phyloP scores from a whole-genome alignment of 2,329 filamentous ascomycete species.

The Ascochyta koolunga region DNA sequence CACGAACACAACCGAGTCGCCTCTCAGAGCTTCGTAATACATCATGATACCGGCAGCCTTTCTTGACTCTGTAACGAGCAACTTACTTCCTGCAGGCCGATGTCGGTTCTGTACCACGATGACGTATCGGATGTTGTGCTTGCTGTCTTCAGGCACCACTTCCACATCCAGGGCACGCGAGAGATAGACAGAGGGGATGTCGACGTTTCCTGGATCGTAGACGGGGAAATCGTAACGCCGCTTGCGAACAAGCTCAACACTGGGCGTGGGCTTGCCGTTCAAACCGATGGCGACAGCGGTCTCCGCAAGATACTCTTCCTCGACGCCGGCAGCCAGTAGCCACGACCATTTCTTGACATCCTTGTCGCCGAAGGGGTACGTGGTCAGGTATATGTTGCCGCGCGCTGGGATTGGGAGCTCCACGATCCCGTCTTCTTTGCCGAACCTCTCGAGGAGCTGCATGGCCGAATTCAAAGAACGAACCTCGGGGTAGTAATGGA shows the following conservation, averaged over 20 bases:
- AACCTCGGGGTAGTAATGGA: not conserved
- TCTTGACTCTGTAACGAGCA: conserved; percentile 31
- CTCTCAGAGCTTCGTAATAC: conserved; percentile 29
- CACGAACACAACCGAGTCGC: conserved; percentile 29
- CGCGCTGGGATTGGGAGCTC: conserved; percentile 25
- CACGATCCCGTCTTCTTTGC: conserved; percentile 25
- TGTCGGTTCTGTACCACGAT: conserved; percentile 26
- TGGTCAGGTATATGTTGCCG: conserved; percentile 28
- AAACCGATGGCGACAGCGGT: not conserved
- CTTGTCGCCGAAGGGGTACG: conserved; percentile 31
- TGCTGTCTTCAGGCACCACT: conserved; percentile 23
- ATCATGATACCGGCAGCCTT: conserved; percentile 33
- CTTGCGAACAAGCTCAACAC: conserved; percentile 2
- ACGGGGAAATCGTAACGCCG: conserved; percentile 15
- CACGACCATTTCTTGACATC: conserved; percentile 35
- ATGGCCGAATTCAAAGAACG: conserved; percentile 19
- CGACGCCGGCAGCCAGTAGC: conserved; percentile 24
- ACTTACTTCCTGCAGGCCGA: conserved; percentile 14
- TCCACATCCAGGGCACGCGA: conserved; percentile 27
- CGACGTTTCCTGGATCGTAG: conserved; percentile 10
- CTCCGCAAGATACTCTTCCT: conserved; percentile 23
- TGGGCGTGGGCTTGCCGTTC: conserved; percentile 6
- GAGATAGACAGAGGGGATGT: conserved; percentile 27
- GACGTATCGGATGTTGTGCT: conserved; percentile 19
- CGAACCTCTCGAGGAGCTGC: conserved; percentile 22